Evolutionary conservation across 164 flowering plant species (phyloP).

Genomic region (Macadamia tetraphylla): DNA sequence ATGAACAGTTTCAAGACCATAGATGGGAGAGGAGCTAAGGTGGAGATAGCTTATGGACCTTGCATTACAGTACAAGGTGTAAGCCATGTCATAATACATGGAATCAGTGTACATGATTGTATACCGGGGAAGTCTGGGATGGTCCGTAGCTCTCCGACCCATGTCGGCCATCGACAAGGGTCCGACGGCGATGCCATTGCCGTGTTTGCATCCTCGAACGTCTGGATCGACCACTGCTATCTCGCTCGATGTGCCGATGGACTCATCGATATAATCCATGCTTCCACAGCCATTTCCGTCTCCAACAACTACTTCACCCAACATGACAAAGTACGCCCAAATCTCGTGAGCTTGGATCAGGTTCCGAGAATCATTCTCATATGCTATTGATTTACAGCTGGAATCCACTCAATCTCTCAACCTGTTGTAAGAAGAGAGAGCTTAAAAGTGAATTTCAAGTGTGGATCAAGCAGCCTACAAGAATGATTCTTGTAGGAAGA

Average conservation of each 20-base stretch:
- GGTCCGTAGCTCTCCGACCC: conserved; percentile 18
- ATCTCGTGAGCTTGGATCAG: too few species aligned
- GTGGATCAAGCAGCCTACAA: too few species aligned
- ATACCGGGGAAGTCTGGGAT: conserved; percentile 18
- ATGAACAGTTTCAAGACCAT: conserved; percentile 31
- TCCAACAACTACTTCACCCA: conserved; percentile 27
- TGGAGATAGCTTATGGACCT: conserved; percentile 30
- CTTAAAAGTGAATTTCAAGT: too few species aligned
- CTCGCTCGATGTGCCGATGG: conserved; percentile 21
- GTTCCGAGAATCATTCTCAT: too few species aligned
- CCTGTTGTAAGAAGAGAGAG: too few species aligned
- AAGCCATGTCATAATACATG: conserved; percentile 29
- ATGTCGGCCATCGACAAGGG: conserved; percentile 13
- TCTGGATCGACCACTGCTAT: conserved; percentile 32
- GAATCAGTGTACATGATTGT: conserved; percentile 25
- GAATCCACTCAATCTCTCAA: too few species aligned
- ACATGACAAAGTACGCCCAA: conserved; percentile 16
- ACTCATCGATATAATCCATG: conserved; percentile 26
- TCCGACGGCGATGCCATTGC: conserved; percentile 26
- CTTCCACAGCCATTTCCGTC: conserved; percentile 26
- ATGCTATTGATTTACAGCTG: too few species aligned
- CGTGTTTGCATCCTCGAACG: conserved; percentile 15
- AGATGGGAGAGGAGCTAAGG: conserved; percentile 32
- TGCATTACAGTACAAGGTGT: conserved; percentile 28
- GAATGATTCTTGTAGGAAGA: too few species aligned